These are phyloP conservation scores for Pseudonitzschia multiseries DNA, from an alignment of 108 stramenopile genomes.

Conservation along the genomic window DNA sequence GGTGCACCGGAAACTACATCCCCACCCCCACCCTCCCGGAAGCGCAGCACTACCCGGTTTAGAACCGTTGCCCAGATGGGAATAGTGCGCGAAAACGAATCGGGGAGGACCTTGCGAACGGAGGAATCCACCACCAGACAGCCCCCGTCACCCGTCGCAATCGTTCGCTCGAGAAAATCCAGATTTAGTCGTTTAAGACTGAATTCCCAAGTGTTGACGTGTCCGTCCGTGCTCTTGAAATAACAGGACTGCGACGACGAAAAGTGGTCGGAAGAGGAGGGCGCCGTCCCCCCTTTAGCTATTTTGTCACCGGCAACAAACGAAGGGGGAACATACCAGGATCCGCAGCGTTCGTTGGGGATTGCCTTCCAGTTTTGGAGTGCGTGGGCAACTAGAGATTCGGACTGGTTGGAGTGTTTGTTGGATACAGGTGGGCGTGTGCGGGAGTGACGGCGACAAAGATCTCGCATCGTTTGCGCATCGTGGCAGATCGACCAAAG, in stretches of 20 bases:
- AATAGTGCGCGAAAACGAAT: conserved; percentile 73
- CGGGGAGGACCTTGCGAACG: conserved; percentile 53
- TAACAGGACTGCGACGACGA: conserved; percentile 30
- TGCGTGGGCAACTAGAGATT: conserved; percentile 26
- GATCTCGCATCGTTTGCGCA: conserved; percentile 12
- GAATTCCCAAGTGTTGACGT: conserved; percentile 51
- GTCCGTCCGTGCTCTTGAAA: conserved; percentile 85
- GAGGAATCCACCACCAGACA: conserved; percentile 73
- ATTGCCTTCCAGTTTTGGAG: conserved; percentile 20
- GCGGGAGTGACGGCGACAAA: neutral
- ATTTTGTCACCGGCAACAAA: neutral
- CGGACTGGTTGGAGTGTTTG: neutral
- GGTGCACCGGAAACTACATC: neutral
- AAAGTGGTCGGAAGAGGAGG: neutral
- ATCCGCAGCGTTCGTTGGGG: conserved; percentile 66
- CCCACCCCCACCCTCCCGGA: conserved; percentile 22
- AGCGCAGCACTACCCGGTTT: conserved; percentile 56
- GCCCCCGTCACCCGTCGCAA: conserved; percentile 22
- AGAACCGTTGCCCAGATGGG: conserved; percentile 77
- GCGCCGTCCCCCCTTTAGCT: neutral
- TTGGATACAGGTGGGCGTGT: neutral
- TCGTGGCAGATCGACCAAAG: conserved; percentile 42
- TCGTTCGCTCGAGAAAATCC: conserved; percentile 32
- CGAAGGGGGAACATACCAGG: conserved; percentile 56
- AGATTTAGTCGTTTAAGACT: conserved; percentile 69